Conservation (phyloP, 1,284 basidiomycete genomes). For the Apiotrichum porosum region DNA sequence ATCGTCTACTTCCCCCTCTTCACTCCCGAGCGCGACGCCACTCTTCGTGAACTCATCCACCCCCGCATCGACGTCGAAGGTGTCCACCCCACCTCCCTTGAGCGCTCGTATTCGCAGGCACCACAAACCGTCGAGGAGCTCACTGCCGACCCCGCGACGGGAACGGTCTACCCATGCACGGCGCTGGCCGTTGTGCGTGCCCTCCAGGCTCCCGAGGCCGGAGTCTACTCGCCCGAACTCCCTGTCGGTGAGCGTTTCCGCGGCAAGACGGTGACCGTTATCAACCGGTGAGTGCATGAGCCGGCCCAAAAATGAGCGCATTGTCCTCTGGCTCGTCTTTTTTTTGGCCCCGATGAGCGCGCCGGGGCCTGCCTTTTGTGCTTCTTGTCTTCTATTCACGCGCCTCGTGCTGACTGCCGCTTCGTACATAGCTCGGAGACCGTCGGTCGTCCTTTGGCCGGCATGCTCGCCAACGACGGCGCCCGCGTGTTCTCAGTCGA, state of each 20-base stretch:
- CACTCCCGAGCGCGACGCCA: conserved; percentile 17
- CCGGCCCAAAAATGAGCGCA: too few relatives aligned
- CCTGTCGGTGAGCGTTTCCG: conserved; percentile 11
- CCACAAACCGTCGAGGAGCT: conserved; percentile 10
- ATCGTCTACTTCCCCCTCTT: conserved; percentile 31
- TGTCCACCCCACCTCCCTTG: conserved; percentile 16
- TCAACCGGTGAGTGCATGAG: conserved; percentile 82
- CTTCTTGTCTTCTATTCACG: neutral
- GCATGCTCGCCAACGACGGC: conserved; percentile 89
- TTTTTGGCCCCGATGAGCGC: too few relatives aligned
- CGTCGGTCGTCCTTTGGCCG: conserved; percentile 89
- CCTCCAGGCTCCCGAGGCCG: conserved; percentile 15
- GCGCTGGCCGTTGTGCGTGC: conserved; percentile 26
- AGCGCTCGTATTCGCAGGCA: conserved; percentile 1
- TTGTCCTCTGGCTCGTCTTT: too few relatives aligned
- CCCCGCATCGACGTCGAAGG: conserved; percentile 34
- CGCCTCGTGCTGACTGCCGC: conserved; percentile 2
- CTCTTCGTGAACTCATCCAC: conserved; percentile 20
- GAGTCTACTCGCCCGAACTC: conserved; percentile 5
- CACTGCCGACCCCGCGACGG: conserved; percentile 1
- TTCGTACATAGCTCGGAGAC: conserved; percentile 81
- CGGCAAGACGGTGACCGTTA: conserved; percentile 77
- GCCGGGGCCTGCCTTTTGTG: too few relatives aligned
- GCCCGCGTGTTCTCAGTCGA: conserved; percentile 92
- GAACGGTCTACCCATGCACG: conserved; percentile 27